These are phyloP conservation scores for Biscogniauxia mediterranea DNA, from an alignment of 2,329 filamentous ascomycete genomes.

Conservation along the genomic window DNA sequence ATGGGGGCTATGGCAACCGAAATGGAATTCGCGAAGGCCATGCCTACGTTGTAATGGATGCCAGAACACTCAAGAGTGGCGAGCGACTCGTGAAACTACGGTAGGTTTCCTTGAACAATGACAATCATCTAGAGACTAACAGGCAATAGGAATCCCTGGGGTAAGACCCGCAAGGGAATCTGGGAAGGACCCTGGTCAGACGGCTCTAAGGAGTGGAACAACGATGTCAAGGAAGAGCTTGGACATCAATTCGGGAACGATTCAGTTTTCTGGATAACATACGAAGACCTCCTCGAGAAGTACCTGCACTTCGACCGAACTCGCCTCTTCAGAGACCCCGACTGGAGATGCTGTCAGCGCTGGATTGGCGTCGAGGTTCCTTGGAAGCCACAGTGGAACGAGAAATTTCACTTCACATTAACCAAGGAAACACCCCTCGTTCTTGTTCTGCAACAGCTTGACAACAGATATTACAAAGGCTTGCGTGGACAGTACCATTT, in stretches of 20 bases:
- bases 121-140: constrained; percentile 10
- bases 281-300: constrained; percentile 60
- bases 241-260: constrained; percentile 60
- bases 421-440: constrained; percentile 57
- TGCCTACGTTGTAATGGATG: constrained; percentile 61
- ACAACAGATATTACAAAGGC: constrained; percentile 61
- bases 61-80: constrained; percentile 50
- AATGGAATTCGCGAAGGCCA: constrained; percentile 58
- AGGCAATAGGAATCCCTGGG: constrained; percentile 54
- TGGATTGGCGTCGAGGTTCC: constrained; percentile 63
- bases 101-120: constrained; percentile 18
- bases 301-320: constrained; percentile 62
- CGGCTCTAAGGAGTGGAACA: constrained; percentile 61
- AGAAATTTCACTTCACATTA: constrained; percentile 59
- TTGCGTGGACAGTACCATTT: constrained; percentile 58
- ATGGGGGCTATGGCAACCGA: constrained; percentile 59
- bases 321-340: constrained; percentile 55
- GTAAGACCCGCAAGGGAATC: constrained; percentile 53
- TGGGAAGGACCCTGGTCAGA: constrained; percentile 62
- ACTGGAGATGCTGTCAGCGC: constrained; percentile 57
- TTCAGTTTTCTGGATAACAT: constrained; percentile 64
- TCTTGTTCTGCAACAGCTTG: constrained; percentile 60
- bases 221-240: constrained; percentile 56
- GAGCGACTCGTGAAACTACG: constrained; percentile 57
- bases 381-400: constrained; percentile 60